phyloP scores from a whole-genome alignment of 202 grass and related monocot species.

The Hordeum pubiflorum region DNA sequence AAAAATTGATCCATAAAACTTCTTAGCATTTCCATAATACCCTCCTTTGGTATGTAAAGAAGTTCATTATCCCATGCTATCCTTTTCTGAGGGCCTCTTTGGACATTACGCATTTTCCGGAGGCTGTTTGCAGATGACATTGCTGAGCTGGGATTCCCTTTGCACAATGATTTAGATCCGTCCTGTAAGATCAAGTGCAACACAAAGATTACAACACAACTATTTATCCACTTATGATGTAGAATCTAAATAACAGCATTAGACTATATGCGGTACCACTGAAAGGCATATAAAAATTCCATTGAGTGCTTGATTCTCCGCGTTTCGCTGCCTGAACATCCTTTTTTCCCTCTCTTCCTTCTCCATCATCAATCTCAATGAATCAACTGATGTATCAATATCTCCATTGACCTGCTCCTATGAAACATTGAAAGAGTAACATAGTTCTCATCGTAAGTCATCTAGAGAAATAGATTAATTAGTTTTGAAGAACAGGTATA shows the following conservation, averaged over 20 bases:
- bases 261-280: slow-evolving; percentile 47
- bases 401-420: slow-evolving; percentile 37
- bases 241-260: slow-evolving; percentile 23
- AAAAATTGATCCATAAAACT: slow-evolving; percentile 80
- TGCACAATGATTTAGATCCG: slow-evolving; percentile 82
- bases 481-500: slow-evolving; percentile 22
- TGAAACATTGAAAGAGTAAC: slow-evolving; percentile 12
- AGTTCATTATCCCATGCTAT: slow-evolving; percentile 77
- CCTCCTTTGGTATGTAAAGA: slow-evolving; percentile 51
- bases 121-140: slow-evolving; percentile 49
- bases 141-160: slow-evolving; percentile 56
- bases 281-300: slow-evolving; percentile 72
- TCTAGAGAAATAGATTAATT: slow-evolving; percentile 11
- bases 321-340: slow-evolving; percentile 38
- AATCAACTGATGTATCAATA: slow-evolving; percentile 70
- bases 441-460: background rate
- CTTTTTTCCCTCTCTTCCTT: slow-evolving; percentile 69
- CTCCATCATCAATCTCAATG: slow-evolving; percentile 74
- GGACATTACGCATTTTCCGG: slow-evolving; percentile 57
- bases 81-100: slow-evolving; percentile 78
- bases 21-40: slow-evolving; percentile 50
- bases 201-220: background rate
- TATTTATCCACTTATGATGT: slow-evolving; percentile 15
- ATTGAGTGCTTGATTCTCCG: slow-evolving; percentile 49
- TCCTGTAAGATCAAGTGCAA: slow-evolving; percentile 51